Base-by-base conservation (phyloP, 495 filamentous ascomycete genomes). In the Lepraria neglecta region DNA sequence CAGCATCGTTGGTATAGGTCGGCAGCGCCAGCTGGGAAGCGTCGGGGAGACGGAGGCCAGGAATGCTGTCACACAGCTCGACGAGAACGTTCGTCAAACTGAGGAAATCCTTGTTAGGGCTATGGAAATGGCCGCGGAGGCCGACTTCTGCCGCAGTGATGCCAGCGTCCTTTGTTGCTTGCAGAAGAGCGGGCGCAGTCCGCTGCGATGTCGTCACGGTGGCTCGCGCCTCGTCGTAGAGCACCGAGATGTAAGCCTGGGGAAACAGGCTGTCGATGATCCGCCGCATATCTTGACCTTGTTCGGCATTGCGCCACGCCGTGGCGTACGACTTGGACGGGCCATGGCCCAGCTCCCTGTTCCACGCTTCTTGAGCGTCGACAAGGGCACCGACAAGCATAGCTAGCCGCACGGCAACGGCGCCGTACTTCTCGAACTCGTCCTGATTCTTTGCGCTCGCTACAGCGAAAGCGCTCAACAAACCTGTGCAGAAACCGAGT, bases 191-290 rank as follows among this genome's bases (percentile, higher is more conserved):
- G 7, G 64, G 59, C 30, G 63, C 64, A 10, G 56, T 73, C 30
- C 56, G 59, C 6, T 62, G 64, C 9, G 70, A 58, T 0, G 69
- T 73, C 3, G 74, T 75, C 38, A 74, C 51, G 0, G 72, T 74
- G 5, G 64, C 75, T 14, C 77, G 66, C 4, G 68, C 65, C 19
- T 77, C 69, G 52, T 81, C 78, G 38, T 72, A 77, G 6, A 55
- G 42, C 9, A 79, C 77, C 2, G 78, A 77, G 14, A 78, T 58
- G 47, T 81, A 81, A 17, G 74, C 72, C 68, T 78, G 60, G 63
- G 62, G 43, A 68, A 59, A n/a, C 42, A 40, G n/a, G n/a, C n/a
- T n/a, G 33, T 68, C 48, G 10, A 75, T 11, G n/a, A 73, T 69
- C 6, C 60, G 50, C 27, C 33, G 27, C 64, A 72, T 59, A 6